Percentiles rank a stretch among this genome's conserved stretches.
These are phyloP conservation scores for Chlorella vulgaris DNA, from an alignment of 139 green algal genomes.

Conservation along the genomic window DNA sequence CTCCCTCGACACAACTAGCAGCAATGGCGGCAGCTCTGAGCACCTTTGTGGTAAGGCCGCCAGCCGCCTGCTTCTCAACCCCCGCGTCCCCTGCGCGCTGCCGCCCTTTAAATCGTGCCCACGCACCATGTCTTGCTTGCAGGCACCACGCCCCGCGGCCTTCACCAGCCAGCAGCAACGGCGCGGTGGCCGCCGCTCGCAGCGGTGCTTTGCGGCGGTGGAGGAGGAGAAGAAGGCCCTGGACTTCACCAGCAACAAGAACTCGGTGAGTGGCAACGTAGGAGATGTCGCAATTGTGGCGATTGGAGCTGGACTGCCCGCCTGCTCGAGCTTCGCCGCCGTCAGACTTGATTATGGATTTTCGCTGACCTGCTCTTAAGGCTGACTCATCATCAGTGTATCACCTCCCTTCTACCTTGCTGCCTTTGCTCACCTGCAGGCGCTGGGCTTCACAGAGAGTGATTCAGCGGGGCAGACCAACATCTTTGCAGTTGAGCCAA, in stretches of 20 bases:
- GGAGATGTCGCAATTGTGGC: too few species aligned
- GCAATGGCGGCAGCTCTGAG: not conserved
- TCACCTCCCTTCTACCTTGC: too few species aligned
- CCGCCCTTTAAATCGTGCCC: not conserved
- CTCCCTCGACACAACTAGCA: not conserved
- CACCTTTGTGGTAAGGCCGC: not conserved
- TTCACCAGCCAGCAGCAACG: constrained; percentile 31
- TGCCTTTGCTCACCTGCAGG: too few species aligned
- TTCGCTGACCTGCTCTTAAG: too few species aligned
- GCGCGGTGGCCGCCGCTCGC: constrained; percentile 23
- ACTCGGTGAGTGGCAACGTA: constrained; percentile 24
- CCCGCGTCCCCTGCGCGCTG: too few species aligned
- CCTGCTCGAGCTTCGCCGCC: too few species aligned
- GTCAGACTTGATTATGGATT: too few species aligned
- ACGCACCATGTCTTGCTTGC: not conserved
- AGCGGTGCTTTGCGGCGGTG: constrained; percentile 7
- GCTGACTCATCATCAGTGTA: too few species aligned
- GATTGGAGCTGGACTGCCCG: not conserved
- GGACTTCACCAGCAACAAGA: constrained; percentile 38
- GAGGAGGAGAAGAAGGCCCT: constrained; percentile 36
- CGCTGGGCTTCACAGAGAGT: constrained; percentile 60
- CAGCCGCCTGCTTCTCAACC: not conserved
- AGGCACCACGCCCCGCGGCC: constrained; percentile 11
- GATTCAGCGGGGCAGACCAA: constrained; percentile 75
- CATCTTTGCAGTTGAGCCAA: constrained; percentile 61